Percentiles rank a stretch among this genome's conserved stretches.
Conservation (phyloP, 805 yeast genomes). For the Pichia rugopelliculosa region DNA sequence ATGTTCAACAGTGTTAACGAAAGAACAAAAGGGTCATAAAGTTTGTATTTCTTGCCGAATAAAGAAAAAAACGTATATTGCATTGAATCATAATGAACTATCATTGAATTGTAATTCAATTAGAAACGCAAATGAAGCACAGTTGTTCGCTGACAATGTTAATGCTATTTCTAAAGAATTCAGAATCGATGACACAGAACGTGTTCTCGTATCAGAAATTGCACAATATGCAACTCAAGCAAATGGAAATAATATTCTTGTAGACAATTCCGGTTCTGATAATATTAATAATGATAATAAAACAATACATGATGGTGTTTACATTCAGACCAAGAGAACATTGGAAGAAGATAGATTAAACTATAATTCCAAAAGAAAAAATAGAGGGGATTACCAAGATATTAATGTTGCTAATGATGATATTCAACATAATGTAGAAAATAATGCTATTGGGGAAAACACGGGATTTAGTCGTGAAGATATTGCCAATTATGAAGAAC, state of each 20-base stretch:
- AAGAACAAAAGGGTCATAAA: slow-evolving; percentile 45
- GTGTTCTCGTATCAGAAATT: background rate
- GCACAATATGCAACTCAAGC: background rate
- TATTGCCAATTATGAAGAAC: background rate
- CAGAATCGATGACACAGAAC: background rate
- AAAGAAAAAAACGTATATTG: slow-evolving; percentile 35
- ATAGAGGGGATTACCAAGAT: background rate
- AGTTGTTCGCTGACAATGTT: background rate
- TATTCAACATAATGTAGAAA: background rate
- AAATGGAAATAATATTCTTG: background rate
- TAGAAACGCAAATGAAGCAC: background rate
- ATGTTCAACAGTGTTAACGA: slow-evolving; percentile 45
- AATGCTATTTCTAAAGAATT: background rate
- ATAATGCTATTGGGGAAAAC: background rate
- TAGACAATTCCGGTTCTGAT: background rate
- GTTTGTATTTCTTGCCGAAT: slow-evolving; percentile 49
- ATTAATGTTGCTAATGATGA: background rate
- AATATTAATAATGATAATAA: background rate
- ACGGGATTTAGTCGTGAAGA: background rate
- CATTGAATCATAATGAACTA: background rate
- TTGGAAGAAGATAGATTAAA: background rate
- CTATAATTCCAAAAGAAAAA: background rate
- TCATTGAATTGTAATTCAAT: background rate
- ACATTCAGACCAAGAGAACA: background rate
- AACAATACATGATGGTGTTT: background rate